phyloP scores from a whole-genome alignment of 2,329 filamentous ascomycete genomes.

The Colletotrichum gigasporum region DNA sequence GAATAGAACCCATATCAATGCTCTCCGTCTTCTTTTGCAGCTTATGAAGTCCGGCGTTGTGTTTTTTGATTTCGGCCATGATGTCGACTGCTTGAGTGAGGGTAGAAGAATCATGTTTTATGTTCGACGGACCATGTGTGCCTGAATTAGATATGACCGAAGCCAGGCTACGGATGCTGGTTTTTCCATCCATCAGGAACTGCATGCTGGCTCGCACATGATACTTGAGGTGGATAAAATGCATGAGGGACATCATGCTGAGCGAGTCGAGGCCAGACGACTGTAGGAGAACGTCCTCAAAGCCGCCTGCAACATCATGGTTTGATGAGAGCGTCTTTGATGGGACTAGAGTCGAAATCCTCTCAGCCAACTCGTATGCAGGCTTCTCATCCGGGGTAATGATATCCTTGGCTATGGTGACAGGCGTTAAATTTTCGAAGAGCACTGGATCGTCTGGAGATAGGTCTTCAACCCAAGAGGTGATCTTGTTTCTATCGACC shows the following conservation, averaged over 20 bases:
- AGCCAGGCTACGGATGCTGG: conserved; percentile 8
- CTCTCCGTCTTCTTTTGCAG: background rate
- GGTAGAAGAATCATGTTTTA: accelerated
- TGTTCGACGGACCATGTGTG: no score
- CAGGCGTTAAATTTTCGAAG: background rate
- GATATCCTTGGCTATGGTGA: no score
- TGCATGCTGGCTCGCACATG: conserved; percentile 15
- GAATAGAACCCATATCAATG: no score
- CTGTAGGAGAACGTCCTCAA: background rate
- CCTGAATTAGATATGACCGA: background rate
- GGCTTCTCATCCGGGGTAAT: background rate
- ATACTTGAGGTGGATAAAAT: conserved; percentile 6
- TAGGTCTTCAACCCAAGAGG: background rate
- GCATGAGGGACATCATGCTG: conserved; percentile 28
- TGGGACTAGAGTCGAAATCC: background rate
- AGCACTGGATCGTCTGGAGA: no score
- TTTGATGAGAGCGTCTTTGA: background rate
- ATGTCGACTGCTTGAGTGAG: background rate
- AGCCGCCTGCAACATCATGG: accelerated
- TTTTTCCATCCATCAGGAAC: conserved; percentile 17
- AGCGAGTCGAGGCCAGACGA: conserved; percentile 21
- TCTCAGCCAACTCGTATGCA: conserved; percentile 10
- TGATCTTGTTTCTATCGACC: background rate
- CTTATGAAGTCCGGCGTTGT: background rate
- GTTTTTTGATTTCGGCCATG: background rate